These are phyloP conservation scores for Lentinus brumalis DNA, from an alignment of 768 basidiomycete species.

Conservation along the genomic window DNA sequence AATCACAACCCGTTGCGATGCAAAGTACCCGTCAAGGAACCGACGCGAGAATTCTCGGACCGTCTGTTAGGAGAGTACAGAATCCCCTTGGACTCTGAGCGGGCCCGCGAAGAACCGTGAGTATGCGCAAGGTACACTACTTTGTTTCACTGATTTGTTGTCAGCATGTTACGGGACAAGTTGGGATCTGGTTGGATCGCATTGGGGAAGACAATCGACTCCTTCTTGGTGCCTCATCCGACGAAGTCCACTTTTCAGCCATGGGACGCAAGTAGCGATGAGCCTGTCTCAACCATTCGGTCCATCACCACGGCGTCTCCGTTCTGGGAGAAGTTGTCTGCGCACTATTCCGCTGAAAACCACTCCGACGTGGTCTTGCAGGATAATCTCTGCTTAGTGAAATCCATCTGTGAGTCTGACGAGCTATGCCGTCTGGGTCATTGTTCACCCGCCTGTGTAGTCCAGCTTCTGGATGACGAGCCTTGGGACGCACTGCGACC, in stretches of 20 bases:
- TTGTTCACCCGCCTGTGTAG: conserved; percentile 34
- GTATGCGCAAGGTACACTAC: conserved; percentile 23
- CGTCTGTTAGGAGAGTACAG: conserved; percentile 59
- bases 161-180: conserved; percentile 58
- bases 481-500: conserved; percentile 65
- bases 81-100: conserved; percentile 44
- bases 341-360: conserved; percentile 79
- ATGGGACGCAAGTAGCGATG: conserved; percentile 58
- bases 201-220: conserved; percentile 49
- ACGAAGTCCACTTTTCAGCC: conserved; percentile 53
- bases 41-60: conserved; percentile 53
- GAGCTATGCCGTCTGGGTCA: not conserved
- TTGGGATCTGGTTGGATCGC: conserved; percentile 69
- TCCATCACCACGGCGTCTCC: conserved; percentile 45
- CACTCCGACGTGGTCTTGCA: conserved; percentile 62
- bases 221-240: conserved; percentile 51
- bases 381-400: conserved; percentile 72
- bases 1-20: conserved; percentile 69
- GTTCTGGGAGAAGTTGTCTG: conserved; percentile 72
- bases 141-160: no score
- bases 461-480: conserved; percentile 78
- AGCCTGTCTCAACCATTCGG: conserved; percentile 52
- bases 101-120: conserved; percentile 45
- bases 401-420: conserved; percentile 65
- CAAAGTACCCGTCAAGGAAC: conserved; percentile 46